Evolutionary conservation across 176 grass and related monocot genomes (phyloP).

Genomic region (Avena sativa): DNA sequence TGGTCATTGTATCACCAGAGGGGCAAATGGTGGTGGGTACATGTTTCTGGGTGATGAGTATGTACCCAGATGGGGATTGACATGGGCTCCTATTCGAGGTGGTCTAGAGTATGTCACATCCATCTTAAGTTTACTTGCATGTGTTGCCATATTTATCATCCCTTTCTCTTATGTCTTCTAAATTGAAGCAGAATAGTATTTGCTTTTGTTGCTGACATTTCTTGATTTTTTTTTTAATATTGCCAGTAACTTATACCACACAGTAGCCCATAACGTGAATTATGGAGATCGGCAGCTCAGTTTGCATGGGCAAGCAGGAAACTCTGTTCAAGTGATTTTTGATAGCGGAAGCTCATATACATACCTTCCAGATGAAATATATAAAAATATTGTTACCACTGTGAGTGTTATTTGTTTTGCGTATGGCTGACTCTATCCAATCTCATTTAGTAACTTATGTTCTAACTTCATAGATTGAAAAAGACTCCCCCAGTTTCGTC

Average conservation of each 20-base stretch:
- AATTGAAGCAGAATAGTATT: conserved; percentile 9
- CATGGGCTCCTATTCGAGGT: conserved; percentile 67
- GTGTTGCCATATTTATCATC: neutral
- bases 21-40: conserved; percentile 78
- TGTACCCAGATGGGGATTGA: conserved; percentile 90
- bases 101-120: conserved; percentile 68
- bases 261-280: conserved; percentile 64
- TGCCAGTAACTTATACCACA: conserved; percentile 73
- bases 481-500: conserved; percentile 51
- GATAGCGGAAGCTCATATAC: conserved; percentile 97
- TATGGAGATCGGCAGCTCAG: conserved; percentile 68
- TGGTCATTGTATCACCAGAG: conserved; percentile 87
- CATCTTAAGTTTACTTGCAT: conserved; percentile 21
- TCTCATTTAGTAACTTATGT: conserved; percentile 33
- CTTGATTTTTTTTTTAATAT: conserved; percentile 27
- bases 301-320: conserved; percentile 45
- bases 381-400: conserved; percentile 65
- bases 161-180: neutral
- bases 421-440: conserved; percentile 25
- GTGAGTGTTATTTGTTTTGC: conserved; percentile 54
- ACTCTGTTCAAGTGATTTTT: conserved; percentile 80
- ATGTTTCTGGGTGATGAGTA: conserved; percentile 97
- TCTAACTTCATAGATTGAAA: conserved; percentile 62
- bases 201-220: neutral
- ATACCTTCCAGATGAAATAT: conserved; percentile 91